phyloP scores from a whole-genome alignment of 2,329 filamentous ascomycete species.

The Ceratocystiopsis brevicomis region DNA sequence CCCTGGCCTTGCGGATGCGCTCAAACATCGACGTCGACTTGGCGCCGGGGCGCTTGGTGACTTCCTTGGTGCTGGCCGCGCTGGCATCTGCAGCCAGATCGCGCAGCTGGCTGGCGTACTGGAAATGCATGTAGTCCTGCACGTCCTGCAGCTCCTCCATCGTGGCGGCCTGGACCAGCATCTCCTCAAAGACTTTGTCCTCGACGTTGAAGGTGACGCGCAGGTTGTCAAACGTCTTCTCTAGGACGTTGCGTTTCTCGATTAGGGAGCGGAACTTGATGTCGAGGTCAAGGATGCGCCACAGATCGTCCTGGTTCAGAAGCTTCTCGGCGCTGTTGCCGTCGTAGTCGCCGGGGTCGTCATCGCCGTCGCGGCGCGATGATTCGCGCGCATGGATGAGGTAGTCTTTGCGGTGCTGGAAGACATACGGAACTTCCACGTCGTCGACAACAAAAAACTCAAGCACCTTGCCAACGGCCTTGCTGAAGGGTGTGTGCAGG shows the following conservation, averaged over 20 bases:
- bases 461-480: constrained; percentile 76
- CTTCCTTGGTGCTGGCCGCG: constrained; percentile 30
- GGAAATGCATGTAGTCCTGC: constrained; percentile 91
- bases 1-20: constrained; percentile 60
- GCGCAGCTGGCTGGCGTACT: constrained; percentile 68
- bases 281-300: constrained; percentile 87
- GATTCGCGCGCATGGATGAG: constrained; percentile 72
- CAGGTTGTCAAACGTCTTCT: constrained; percentile 59
- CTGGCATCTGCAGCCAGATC: constrained; percentile 47
- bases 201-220: constrained; percentile 40
- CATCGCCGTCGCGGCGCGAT: constrained; percentile 41
- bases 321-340: constrained; percentile 63
- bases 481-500: constrained; percentile 65
- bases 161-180: constrained; percentile 60
- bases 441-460: constrained; percentile 91
- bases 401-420: constrained; percentile 95
- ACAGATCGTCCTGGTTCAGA: constrained; percentile 79
- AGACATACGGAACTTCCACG: constrained; percentile 92
- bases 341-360: constrained; percentile 52
- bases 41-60: constrained; percentile 63
- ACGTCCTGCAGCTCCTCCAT: constrained; percentile 95
- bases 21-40: constrained; percentile 62
- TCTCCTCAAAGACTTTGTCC: constrained; percentile 62
- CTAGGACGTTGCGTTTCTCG: constrained; percentile 75
- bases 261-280: constrained; percentile 86